phyloP scores from a whole-genome alignment of 2,329 filamentous ascomycete species.

The Cadophora malorum region DNA sequence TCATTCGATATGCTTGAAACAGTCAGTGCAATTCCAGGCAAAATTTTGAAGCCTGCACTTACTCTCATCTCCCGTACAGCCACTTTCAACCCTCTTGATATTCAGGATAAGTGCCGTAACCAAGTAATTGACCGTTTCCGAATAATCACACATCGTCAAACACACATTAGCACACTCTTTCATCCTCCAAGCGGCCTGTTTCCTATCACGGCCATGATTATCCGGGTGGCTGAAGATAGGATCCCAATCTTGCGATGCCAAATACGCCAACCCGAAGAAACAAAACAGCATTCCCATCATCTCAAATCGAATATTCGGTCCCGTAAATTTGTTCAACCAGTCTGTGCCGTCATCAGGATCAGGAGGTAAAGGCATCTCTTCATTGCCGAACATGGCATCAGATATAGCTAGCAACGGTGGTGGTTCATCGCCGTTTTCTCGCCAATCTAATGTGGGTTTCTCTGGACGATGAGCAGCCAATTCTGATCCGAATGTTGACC shows the following conservation, averaged over 20 bases:
- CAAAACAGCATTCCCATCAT: slow-evolving; percentile 42
- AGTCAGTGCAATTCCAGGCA: background rate
- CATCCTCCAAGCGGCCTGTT: slow-evolving; percentile 43
- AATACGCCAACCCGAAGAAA: slow-evolving; percentile 40
- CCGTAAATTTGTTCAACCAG: slow-evolving; percentile 42
- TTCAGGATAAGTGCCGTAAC: slow-evolving; percentile 30
- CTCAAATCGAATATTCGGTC: slow-evolving; percentile 42
- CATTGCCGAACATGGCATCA: slow-evolving; percentile 40
- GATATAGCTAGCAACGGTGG: slow-evolving; percentile 31
- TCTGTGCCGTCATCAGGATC: slow-evolving; percentile 40
- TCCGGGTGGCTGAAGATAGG: slow-evolving; percentile 37
- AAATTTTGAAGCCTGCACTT: slow-evolving; percentile 15
- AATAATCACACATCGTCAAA: slow-evolving; percentile 37
- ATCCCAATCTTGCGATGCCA: slow-evolving; percentile 40
- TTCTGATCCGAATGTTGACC: slow-evolving; percentile 33
- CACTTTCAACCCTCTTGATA: slow-evolving; percentile 34
- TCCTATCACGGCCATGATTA: slow-evolving; percentile 38
- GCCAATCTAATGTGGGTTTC: slow-evolving; percentile 8
- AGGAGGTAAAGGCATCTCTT: slow-evolving; percentile 37
- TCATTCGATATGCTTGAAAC: slow-evolving; percentile 33
- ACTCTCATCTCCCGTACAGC: slow-evolving; percentile 42
- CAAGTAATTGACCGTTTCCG: slow-evolving; percentile 33
- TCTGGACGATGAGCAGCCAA: slow-evolving; percentile 33
- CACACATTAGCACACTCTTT: slow-evolving; percentile 43
- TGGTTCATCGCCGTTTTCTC: slow-evolving; percentile 22